phyloP scores from a whole-genome alignment of 225 moss, liverwort and hornwort genomes.

The Sphagnum tenellum region DNA sequence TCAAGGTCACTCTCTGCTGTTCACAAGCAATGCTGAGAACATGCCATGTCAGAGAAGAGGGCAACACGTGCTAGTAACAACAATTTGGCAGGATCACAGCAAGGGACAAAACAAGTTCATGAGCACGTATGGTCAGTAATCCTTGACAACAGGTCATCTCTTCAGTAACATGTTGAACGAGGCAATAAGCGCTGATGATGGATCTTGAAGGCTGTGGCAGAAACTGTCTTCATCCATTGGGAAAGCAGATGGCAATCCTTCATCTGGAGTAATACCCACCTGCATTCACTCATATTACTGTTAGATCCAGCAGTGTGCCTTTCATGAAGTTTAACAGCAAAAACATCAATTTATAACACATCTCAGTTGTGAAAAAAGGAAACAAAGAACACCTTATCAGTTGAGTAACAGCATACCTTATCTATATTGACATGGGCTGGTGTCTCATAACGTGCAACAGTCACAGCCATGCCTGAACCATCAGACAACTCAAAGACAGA shows the following conservation, averaged over 20 bases:
- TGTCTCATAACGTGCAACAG: slow-evolving; percentile 91
- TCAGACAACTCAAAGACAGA: slow-evolving; percentile 90
- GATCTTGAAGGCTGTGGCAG: slow-evolving; percentile 65
- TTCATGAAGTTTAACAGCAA: neutral
- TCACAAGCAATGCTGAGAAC: too few relatives aligned
- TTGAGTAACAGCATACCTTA: slow-evolving; percentile 37
- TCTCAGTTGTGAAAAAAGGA: neutral
- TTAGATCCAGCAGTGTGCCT: neutral
- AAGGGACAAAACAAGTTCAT: too few relatives aligned
- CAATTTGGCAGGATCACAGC: too few relatives aligned
- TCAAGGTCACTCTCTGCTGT: too few relatives aligned
- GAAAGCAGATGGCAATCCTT: slow-evolving; percentile 39
- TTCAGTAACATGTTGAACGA: too few relatives aligned
- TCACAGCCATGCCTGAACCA: slow-evolving; percentile 98
- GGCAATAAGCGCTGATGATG: slow-evolving; percentile 17
- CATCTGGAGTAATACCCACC: slow-evolving; percentile 96
- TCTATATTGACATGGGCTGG: slow-evolving; percentile 95
- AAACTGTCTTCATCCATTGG: slow-evolving; percentile 90
- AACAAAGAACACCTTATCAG: too few relatives aligned
- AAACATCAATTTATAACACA: neutral
- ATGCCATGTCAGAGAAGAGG: too few relatives aligned
- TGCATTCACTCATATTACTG: slow-evolving; percentile 19
- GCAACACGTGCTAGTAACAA: too few relatives aligned
- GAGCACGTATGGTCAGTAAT: too few relatives aligned
- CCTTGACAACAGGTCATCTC: too few relatives aligned